Evolutionary conservation across 495 filamentous ascomycete species (phyloP), one percentile per base, ranked within the genome.

Genomic region (Podospora australis): DNA sequence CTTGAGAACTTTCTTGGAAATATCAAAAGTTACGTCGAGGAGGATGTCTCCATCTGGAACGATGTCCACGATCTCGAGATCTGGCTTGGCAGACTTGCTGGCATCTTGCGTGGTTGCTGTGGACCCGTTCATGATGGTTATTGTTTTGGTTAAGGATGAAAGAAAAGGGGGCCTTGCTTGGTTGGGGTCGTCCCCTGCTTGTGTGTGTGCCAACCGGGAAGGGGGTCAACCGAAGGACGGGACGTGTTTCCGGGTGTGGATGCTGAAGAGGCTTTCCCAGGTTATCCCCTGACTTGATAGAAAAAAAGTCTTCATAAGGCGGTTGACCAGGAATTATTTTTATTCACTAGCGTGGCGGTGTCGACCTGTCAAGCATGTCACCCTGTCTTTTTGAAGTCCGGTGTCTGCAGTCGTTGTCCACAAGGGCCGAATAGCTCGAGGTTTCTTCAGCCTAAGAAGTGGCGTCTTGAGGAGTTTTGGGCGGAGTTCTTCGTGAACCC

Each of bases 21-120:
- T 78, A 39, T 75, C 70, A 46, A 79, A 79, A 3, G 62, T 67
- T 4, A 79, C 71, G 44, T 77, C 70, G 2, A 82, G 69, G 1
- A 84, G 46, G 5, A 82, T 40, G 53, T 84, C 78, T 5, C 80
- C 80, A 34, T 72, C 60, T 8, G 68, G 49, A 4, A 64, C 71
- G 30, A 84, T 74, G 19, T 63, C 58, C 26, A 73, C 50, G 20
- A 75, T 49, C 24, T 65, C 53, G 16, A 63, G 52, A 2, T 14
- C 45, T 1, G 49, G 46, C 26, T 49, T 47, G 19, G 36, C 42
- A 3, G 38, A 16, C 32, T 26, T 24, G 16, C 5, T 6, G 34
- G 30, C 54, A 16, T 66, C 54, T 16, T 42, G 52, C 44, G 8
- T 38, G 8, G 39, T n/a, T n/a, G n/a, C 50, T 26, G 50, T 22